Percentiles rank a stretch among this genome's conserved stretches.
These are phyloP conservation scores for Boletellus ananas DNA, from an alignment of 768 basidiomycete species.

Conservation along the genomic window DNA sequence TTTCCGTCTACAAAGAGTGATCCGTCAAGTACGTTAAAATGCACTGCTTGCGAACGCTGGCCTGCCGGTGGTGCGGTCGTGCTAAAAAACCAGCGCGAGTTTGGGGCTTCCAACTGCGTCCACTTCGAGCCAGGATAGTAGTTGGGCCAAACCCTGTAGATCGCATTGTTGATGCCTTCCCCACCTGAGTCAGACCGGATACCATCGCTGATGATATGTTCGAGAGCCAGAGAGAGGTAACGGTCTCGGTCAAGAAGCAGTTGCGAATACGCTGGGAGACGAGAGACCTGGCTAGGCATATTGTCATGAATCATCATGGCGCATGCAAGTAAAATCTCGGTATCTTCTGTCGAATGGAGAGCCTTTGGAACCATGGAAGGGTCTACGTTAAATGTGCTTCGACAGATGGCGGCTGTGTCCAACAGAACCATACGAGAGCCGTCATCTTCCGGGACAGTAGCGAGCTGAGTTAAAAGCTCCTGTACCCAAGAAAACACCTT, in stretches of 20 bases:
- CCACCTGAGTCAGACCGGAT: conserved; percentile 6
- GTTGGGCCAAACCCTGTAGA: conserved; percentile 29
- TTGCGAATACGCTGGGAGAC: conserved; percentile 9
- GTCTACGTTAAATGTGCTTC: conserved; percentile 30
- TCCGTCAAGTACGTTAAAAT: conserved; percentile 37
- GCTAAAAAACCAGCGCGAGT: conserved; percentile 30
- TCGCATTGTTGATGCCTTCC: conserved; percentile 29
- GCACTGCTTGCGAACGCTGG: conserved; percentile 26
- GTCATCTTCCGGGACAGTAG: neutral
- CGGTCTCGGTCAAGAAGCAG: conserved; percentile 30
- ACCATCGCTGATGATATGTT: conserved; percentile 8
- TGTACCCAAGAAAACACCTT: conserved; percentile 35
- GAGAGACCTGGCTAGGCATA: conserved; percentile 11
- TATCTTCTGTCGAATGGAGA: conserved; percentile 21
- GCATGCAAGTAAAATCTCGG: conserved; percentile 31
- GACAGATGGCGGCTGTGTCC: conserved; percentile 20
- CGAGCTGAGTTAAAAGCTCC: conserved; percentile 25
- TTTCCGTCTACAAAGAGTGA: conserved; percentile 23
- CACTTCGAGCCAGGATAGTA: conserved; percentile 27
- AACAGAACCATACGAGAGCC: conserved; percentile 6
- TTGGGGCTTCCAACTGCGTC: conserved; percentile 15
- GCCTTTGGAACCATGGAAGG: neutral
- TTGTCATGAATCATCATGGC: conserved; percentile 33
- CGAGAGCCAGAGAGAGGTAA: conserved; percentile 30
- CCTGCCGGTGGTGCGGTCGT: conserved; percentile 15